These are phyloP conservation scores for Acanthamoeba royreba DNA, from an alignment of 208 protist species.

Conservation along the genomic window DNA sequence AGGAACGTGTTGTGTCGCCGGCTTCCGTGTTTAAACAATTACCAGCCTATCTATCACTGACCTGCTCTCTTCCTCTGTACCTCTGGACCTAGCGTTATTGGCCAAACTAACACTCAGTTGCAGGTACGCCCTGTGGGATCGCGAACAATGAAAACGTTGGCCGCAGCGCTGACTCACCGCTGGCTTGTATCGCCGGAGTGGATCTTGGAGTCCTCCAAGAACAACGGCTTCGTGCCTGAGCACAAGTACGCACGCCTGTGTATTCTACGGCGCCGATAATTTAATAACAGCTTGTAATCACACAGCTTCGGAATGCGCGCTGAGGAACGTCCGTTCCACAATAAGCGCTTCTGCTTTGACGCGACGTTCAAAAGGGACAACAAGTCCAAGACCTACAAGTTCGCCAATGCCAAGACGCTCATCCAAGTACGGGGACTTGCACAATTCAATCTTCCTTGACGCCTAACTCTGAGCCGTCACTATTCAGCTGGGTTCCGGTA, in stretches of 20 bases:
- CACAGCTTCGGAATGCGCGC: not conserved
- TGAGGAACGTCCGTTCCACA: not conserved
- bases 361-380: not conserved
- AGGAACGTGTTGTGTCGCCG: no score
- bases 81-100: no score
- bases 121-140: not conserved
- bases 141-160: constrained; percentile 10
- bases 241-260: not conserved
- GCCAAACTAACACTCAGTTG: not conserved
- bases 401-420: constrained; percentile 6
- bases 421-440: not conserved
- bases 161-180: not conserved
- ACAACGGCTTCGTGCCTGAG: not conserved
- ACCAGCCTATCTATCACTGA: no score
- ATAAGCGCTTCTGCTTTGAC: not conserved
- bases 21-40: no score
- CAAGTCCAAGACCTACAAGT: not conserved
- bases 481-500: not conserved
- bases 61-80: no score
- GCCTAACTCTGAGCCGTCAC: not conserved
- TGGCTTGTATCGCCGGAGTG: not conserved
- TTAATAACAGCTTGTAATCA: no score
- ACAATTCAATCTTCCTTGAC: not conserved
- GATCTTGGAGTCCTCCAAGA: not conserved
- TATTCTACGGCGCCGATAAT: no score